Evolutionary conservation across 805 yeast genomes (phyloP).

Genomic region (Metschnikowia dekortorum): DNA sequence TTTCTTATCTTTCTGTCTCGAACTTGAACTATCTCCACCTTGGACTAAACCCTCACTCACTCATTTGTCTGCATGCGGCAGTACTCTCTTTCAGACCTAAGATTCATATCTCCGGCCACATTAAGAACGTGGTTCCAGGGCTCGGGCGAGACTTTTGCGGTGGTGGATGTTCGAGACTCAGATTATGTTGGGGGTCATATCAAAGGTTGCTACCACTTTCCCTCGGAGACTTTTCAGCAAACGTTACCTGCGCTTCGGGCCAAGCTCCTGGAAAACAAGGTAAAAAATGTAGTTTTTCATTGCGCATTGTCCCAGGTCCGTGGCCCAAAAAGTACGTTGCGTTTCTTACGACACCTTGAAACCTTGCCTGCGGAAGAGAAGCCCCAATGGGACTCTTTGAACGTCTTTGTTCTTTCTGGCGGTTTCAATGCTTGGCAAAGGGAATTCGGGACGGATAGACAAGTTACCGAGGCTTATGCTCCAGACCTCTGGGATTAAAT

Average conservation of each 20-base stretch:
- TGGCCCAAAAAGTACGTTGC: constrained; percentile 81
- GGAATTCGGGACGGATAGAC: constrained; percentile 60
- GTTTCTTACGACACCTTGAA: constrained; percentile 47
- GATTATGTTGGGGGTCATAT: constrained; percentile 82
- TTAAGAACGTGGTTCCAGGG: constrained; percentile 46
- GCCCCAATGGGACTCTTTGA: constrained; percentile 29
- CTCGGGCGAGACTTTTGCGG: constrained; percentile 39
- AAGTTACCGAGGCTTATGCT: constrained; percentile 51
- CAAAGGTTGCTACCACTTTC: constrained; percentile 49
- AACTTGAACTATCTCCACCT: neutral
- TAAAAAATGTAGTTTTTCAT: constrained; percentile 70
- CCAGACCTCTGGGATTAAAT: constrained; percentile 33
- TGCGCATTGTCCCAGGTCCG: constrained; percentile 89
- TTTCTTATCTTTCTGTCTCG: neutral
- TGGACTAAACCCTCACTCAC: too few species aligned
- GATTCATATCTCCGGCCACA: constrained; percentile 42
- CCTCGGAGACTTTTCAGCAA: constrained; percentile 44
- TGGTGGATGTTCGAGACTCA: constrained; percentile 82
- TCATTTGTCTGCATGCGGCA: constrained; percentile 9
- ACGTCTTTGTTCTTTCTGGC: constrained; percentile 71
- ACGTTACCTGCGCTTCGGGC: constrained; percentile 35
- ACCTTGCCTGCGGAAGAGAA: constrained; percentile 24
- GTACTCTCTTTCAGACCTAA: constrained; percentile 34
- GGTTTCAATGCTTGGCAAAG: constrained; percentile 87
- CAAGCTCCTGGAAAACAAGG: constrained; percentile 26